Evolutionary conservation across 768 basidiomycete species (phyloP).

Genomic region (Leccinum subgranulosum): DNA sequence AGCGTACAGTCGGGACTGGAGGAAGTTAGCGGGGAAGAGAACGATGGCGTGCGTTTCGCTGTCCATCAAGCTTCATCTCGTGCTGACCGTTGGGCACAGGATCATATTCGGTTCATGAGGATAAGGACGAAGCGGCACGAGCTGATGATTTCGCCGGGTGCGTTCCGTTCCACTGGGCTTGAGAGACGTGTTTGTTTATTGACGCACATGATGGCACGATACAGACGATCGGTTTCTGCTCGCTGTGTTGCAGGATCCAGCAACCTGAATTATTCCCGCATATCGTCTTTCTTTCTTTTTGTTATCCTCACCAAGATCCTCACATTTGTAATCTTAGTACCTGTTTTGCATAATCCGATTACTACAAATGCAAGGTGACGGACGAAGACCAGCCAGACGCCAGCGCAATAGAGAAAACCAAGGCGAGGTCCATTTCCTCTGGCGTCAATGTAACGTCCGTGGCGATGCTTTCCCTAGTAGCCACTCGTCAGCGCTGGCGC

Average conservation of each 20-base stretch:
- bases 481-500: too few species aligned
- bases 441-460: too few species aligned
- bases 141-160: constrained; percentile 92
- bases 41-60: constrained; percentile 49
- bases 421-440: neutral
- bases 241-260: constrained; percentile 80
- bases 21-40: constrained; percentile 65
- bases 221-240: constrained; percentile 77
- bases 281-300: neutral
- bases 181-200: neutral
- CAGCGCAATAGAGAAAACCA: neutral
- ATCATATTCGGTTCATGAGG: constrained; percentile 83
- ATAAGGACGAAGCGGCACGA: constrained; percentile 91
- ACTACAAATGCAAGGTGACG: constrained; percentile 1
- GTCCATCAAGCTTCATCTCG: neutral
- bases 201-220: neutral
- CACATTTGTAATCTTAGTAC: constrained; percentile 13
- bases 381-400: neutral
- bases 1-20: constrained; percentile 75
- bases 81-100: constrained; percentile 47
- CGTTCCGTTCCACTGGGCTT: constrained; percentile 22
- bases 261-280: constrained; percentile 31
- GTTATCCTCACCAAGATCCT: too few species aligned
- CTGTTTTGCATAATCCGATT: constrained; percentile 7
- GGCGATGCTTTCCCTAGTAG: too few species aligned